Percentiles rank a stretch among this genome's conserved stretches.
Evolutionary conservation across 768 basidiomycete genomes (phyloP).

Genomic region (Lactifluus pinguis): DNA sequence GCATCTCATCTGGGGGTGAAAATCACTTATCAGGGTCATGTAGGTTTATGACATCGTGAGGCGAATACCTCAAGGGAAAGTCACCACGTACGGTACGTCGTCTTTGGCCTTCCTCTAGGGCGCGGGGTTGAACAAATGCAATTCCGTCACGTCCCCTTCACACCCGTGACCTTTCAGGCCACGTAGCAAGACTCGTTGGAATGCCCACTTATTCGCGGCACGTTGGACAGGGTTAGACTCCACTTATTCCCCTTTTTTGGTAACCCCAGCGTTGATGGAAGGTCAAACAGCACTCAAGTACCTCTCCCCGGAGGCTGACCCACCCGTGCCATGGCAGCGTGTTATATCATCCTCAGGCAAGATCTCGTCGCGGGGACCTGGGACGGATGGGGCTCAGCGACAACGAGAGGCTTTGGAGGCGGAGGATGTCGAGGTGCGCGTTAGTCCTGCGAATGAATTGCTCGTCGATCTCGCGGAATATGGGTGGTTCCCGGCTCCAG

Average conservation of each 20-base stretch:
- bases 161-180: constrained; percentile 35
- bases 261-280: not conserved
- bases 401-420: constrained; percentile 70
- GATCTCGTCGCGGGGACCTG: constrained; percentile 79
- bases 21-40: not conserved
- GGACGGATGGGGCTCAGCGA: constrained; percentile 65
- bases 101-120: not conserved
- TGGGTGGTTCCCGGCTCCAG: constrained; percentile 57
- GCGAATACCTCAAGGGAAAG: constrained; percentile 54
- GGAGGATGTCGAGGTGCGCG: constrained; percentile 73
- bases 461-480: constrained; percentile 47
- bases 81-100: constrained; percentile 65
- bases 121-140: not conserved
- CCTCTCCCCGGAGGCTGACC: constrained; percentile 45
- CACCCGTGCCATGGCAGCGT: constrained; percentile 76
- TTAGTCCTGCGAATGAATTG: constrained; percentile 45
- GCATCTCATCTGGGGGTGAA: not conserved
- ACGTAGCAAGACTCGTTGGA: constrained; percentile 70
- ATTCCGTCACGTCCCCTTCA: not conserved
- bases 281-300: constrained; percentile 60
- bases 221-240: constrained; percentile 62
- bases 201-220: constrained; percentile 75
- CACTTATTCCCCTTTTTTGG: not conserved
- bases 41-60: constrained; percentile 70
- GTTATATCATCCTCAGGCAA: constrained; percentile 61